Conservation (phyloP, 805 yeast species). For the Millerozyma acaciae region DNA sequence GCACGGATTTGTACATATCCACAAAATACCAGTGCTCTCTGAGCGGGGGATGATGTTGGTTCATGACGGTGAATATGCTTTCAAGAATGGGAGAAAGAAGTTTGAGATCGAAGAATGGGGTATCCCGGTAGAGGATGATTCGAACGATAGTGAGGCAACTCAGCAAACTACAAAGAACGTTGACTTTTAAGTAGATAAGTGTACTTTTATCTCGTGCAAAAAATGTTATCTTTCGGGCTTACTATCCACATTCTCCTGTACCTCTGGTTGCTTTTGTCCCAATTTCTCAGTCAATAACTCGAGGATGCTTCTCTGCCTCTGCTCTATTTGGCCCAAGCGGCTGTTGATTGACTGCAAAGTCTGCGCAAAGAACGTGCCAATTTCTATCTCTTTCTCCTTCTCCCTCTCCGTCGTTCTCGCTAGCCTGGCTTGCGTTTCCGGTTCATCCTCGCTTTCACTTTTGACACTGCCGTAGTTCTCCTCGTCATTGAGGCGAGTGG, state of each 20-base stretch:
- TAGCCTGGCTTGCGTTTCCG: background rate
- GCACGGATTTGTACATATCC: slow-evolving; percentile 80
- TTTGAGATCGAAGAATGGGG: slow-evolving; percentile 94
- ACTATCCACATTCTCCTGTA: too few species aligned
- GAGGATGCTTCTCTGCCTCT: too few species aligned
- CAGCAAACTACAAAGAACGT: slow-evolving; percentile 31
- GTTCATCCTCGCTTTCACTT: too few species aligned
- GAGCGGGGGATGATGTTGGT: slow-evolving; percentile 79
- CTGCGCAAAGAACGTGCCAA: too few species aligned
- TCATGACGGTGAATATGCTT: slow-evolving; percentile 73
- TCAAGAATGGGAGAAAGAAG: slow-evolving; percentile 74
- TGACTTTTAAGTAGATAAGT: slow-evolving; percentile 35
- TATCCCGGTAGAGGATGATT: slow-evolving; percentile 86
- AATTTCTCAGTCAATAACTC: too few species aligned
- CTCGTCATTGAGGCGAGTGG: slow-evolving; percentile 1
- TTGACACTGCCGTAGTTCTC: background rate
- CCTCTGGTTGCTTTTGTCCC: too few species aligned
- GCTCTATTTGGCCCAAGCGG: background rate
- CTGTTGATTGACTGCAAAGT: too few species aligned
- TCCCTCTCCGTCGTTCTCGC: background rate
- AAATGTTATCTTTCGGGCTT: too few species aligned
- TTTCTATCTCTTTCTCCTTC: background rate
- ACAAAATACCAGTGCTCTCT: slow-evolving; percentile 67
- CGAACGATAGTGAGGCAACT: slow-evolving; percentile 24
- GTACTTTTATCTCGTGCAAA: too few species aligned